A percentile compares a stretch with the other conserved stretches of the same genome.
phyloP scores from a whole-genome alignment of 805 yeast genomes.

The Teunomyces lycoperdinae region DNA sequence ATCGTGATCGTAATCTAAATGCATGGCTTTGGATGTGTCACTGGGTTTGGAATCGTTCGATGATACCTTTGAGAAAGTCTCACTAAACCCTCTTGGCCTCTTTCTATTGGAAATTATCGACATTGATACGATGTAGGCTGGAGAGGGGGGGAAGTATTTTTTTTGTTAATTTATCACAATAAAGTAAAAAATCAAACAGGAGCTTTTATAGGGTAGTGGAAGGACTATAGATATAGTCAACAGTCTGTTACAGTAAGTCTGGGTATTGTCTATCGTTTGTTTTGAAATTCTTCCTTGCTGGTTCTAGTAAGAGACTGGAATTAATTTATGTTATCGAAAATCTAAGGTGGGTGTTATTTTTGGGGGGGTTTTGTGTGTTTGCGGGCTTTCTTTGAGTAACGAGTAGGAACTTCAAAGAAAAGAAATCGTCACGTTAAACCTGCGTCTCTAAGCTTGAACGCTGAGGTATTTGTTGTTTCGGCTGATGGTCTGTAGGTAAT shows the following conservation, averaged over 20 bases:
- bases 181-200: too few relatives aligned
- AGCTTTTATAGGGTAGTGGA: too few relatives aligned
- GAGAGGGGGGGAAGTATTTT: too few relatives aligned
- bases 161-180: too few relatives aligned
- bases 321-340: background rate
- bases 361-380: background rate
- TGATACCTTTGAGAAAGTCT: slow-evolving; percentile 23
- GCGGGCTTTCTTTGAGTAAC: background rate
- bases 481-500: background rate
- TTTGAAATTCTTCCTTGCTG: background rate
- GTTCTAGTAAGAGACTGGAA: too few relatives aligned
- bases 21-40: slow-evolving; percentile 3
- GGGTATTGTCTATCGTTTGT: background rate
- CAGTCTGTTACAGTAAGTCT: background rate
- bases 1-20: slow-evolving; percentile 7
- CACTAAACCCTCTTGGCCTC: slow-evolving; percentile 46
- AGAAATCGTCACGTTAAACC: background rate
- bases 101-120: slow-evolving; percentile 41
- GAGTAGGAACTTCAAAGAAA: background rate
- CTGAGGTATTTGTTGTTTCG: background rate
- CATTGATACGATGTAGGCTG: slow-evolving; percentile 15
- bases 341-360: background rate
- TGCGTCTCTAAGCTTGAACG: slow-evolving; percentile 2
- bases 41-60: slow-evolving; percentile 6
- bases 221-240: background rate